These are phyloP conservation scores for Solanum sitiens DNA, from an alignment of 257 asterid genomes.

Conservation along the genomic window DNA sequence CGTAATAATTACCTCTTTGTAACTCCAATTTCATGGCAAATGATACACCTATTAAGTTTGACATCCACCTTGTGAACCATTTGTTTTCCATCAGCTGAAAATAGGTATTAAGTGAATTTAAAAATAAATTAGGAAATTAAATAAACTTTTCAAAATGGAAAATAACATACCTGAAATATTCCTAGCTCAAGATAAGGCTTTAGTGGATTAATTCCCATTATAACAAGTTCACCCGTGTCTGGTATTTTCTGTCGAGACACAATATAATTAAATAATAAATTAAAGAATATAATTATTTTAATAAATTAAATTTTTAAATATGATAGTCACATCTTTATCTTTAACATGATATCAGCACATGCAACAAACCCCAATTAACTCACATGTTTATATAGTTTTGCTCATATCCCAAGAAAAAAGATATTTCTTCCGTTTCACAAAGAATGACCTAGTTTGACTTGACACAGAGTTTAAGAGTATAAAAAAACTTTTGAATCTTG, in stretches of 20 bases:
- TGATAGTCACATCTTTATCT: background rate
- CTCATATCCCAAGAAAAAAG: background rate
- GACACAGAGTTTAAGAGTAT: too few species aligned
- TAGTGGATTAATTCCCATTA: conserved; percentile 31
- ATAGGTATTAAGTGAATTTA: background rate
- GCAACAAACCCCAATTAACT: background rate
- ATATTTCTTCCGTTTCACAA: too few species aligned
- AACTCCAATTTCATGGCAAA: conserved; percentile 60
- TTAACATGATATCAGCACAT: background rate
- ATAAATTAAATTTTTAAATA: background rate
- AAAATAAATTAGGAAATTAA: background rate
- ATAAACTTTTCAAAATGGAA: background rate
- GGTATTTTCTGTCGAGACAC: conserved; percentile 28
- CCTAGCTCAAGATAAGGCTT: conserved; percentile 55
- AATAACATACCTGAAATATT: conserved; percentile 33
- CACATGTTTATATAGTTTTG: background rate
- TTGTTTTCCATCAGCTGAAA: conserved; percentile 46
- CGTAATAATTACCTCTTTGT: conserved; percentile 26
- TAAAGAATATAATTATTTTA: background rate
- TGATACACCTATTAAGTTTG: conserved; percentile 38
- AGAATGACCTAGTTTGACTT: too few species aligned
- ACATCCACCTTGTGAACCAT: conserved; percentile 57
- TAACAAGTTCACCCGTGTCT: conserved; percentile 47
- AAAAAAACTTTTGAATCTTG: too few species aligned
- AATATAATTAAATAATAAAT: background rate